Base-by-base conservation (phyloP, 73 alveolate genomes). In the Loxodes magnus region DNA sequence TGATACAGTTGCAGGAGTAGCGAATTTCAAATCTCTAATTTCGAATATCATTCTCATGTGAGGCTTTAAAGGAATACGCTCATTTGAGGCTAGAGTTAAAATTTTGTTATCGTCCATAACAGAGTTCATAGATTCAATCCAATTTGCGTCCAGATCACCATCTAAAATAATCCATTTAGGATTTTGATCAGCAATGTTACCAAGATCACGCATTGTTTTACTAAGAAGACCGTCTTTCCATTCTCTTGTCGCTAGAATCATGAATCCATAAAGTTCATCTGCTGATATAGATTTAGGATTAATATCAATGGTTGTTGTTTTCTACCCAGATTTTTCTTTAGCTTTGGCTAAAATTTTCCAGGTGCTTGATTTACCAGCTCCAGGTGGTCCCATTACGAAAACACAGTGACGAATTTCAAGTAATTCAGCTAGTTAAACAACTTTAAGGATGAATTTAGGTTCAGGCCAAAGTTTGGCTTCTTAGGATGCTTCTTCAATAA, bases 61-160 rank as follows among this genome's bases (percentile, higher is more conserved):
- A 31, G 99, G 99, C 83, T 88, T 90, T 61, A 96, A 90, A 20
- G 96, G 98, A 46, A 96, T 96, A 48, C 99, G 88, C 64, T 96
- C 99, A 71, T 96, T 96, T 56, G 96, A 88, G 17, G 99, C 99
- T 44, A 46, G 60, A 19, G 97, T 88, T 35, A 88, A 72, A 63
- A 90, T 90, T 61, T 95, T 95, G 84, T 96, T 96, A 74, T 96
- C 99, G 82, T 96, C 99, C 99, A 96, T 96, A 76, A 96, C 99
- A 30, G 98, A 86, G 91, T 96, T 96, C 99, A 96, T 94, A 56
- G 98, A 91, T 74, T 96, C 99, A 63, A 96, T 96, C 99, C 99
- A 96, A 73, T 96, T 94, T 42, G 99, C 99, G 84, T 96, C 99
- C 59, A 96, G 67, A 74, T 96, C 99, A 27, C 99, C 99, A 76